Evolutionary conservation across 176 grass and related monocot species (phyloP).

Genomic region (Musa troglodytarum): DNA sequence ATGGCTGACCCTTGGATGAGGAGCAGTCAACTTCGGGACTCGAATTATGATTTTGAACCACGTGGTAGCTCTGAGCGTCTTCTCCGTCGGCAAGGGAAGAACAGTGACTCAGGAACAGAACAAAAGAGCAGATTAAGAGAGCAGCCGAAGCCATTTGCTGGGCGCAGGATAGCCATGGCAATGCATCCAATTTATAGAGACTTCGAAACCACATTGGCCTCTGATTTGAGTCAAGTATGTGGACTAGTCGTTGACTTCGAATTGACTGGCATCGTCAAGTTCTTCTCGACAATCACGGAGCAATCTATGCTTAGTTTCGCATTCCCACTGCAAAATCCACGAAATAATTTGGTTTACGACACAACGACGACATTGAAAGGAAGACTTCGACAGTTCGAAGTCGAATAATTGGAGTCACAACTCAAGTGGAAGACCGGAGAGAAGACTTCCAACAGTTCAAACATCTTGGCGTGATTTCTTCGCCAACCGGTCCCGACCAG

Average conservation of each 20-base stretch:
- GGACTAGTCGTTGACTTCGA: neutral
- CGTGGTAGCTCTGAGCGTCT: neutral
- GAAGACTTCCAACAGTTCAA: no score
- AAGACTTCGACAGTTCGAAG: no score
- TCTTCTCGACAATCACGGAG: neutral
- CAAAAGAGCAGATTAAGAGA: neutral
- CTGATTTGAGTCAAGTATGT: neutral
- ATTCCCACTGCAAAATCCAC: neutral
- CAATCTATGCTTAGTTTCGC: neutral
- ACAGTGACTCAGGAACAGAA: neutral
- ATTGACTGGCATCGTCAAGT: neutral
- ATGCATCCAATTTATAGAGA: conserved; percentile 1
- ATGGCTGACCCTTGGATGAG: neutral
- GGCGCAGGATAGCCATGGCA: neutral
- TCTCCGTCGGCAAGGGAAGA: neutral
- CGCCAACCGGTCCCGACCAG: neutral
- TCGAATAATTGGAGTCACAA: no score
- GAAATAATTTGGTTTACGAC: no score
- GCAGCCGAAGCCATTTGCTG: neutral
- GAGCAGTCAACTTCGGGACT: neutral
- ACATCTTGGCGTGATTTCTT: neutral
- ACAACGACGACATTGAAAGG: no score
- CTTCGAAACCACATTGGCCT: neutral
- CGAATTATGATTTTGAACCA: neutral
- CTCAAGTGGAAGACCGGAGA: no score